Evolutionary conservation across 805 yeast species (phyloP).

Genomic region (Myxozyma nipponensis): DNA sequence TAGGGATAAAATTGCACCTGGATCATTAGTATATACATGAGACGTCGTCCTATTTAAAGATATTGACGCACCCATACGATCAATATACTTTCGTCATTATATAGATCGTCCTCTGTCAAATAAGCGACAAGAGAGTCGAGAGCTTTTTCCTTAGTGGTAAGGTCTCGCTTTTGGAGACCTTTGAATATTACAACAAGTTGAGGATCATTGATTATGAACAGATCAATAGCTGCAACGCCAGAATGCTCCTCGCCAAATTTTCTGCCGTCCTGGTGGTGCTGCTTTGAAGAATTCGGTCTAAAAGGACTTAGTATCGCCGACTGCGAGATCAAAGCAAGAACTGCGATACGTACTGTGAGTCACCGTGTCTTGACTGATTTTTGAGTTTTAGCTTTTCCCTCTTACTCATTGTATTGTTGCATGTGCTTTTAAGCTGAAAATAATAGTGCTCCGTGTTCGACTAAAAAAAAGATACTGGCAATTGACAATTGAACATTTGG

Average conservation of each 20-base stretch:
- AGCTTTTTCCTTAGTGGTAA: slow-evolving; percentile 81
- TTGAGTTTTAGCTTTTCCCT: slow-evolving; percentile 17
- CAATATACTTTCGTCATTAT: slow-evolving; percentile 53
- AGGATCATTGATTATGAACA: slow-evolving; percentile 38
- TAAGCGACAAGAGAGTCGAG: slow-evolving; percentile 49
- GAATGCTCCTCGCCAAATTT: neutral
- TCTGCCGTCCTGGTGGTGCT: neutral
- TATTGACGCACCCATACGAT: slow-evolving; percentile 51
- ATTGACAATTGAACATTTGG: too few species aligned
- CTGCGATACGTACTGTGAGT: slow-evolving; percentile 4
- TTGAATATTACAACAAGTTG: slow-evolving; percentile 64
- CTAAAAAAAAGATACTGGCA: too few species aligned
- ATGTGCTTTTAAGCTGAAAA: too few species aligned
- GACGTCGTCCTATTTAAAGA: neutral
- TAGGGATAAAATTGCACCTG: slow-evolving; percentile 67
- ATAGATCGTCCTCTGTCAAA: slow-evolving; percentile 34
- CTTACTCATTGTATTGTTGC: slow-evolving; percentile 14
- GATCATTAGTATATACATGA: neutral
- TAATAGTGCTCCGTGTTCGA: too few species aligned
- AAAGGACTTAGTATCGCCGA: neutral
- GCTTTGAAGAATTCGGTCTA: too few species aligned
- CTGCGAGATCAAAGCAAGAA: neutral
- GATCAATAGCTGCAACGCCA: slow-evolving; percentile 3
- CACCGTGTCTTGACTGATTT: slow-evolving; percentile 12
- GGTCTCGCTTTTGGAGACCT: slow-evolving; percentile 70